phyloP scores from a whole-genome alignment of 306 rosid species.

The Cicer arietinum region DNA sequence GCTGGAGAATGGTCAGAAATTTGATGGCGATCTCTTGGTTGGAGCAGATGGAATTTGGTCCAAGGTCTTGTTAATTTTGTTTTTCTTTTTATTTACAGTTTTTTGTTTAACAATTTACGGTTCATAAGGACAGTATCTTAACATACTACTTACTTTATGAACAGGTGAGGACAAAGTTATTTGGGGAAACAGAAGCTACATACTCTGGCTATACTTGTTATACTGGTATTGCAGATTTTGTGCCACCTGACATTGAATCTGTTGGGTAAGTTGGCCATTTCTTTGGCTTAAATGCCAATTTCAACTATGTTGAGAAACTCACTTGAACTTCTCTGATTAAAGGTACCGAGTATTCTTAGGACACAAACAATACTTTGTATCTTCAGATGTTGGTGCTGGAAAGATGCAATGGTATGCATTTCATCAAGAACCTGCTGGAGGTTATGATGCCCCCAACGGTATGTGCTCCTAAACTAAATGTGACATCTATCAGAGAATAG shows the following conservation, averaged over 20 bases:
- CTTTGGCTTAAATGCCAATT: slow-evolving; percentile 18
- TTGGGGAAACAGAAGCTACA: slow-evolving; percentile 68
- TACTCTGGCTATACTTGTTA: slow-evolving; percentile 97
- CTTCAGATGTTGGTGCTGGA: slow-evolving; percentile 96
- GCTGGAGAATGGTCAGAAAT: slow-evolving; percentile 79
- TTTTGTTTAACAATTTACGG: slow-evolving; percentile 13
- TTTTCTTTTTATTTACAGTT: neutral
- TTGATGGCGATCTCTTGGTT: slow-evolving; percentile 89
- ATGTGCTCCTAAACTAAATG: slow-evolving; percentile 41
- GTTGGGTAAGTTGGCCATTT: slow-evolving; percentile 72
- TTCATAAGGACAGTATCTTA: neutral
- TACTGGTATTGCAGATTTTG: slow-evolving; percentile 94
- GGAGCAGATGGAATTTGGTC: slow-evolving; percentile 99
- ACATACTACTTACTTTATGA: slow-evolving; percentile 32
- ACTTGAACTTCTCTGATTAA: slow-evolving; percentile 47
- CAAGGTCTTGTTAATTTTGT: slow-evolving; percentile 59
- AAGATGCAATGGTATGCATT: slow-evolving; percentile 99
- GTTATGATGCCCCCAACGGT: slow-evolving; percentile 72
- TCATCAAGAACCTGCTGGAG: slow-evolving; percentile 82
- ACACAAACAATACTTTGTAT: slow-evolving; percentile 97
- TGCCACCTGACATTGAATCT: slow-evolving; percentile 88
- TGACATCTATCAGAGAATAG: slow-evolving; percentile 16
- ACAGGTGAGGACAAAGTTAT: slow-evolving; percentile 82
- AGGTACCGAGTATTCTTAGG: slow-evolving; percentile 99
- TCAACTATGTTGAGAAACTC: slow-evolving; percentile 40